Evolutionary conservation across 148 eudicot species (phyloP).

Genomic region (Spergularia marina): DNA sequence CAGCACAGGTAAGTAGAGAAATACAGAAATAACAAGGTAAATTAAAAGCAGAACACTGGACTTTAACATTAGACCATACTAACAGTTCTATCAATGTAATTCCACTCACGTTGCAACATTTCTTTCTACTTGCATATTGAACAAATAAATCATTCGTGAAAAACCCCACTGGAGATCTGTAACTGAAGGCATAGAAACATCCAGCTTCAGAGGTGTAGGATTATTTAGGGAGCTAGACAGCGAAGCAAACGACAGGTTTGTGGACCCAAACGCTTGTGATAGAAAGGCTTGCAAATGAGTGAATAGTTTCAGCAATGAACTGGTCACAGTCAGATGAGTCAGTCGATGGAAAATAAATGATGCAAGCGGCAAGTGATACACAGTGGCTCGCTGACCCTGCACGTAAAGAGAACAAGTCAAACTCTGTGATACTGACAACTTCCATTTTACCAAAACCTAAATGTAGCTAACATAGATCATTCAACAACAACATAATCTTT

Average conservation of each 20-base stretch:
- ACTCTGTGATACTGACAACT: not conserved
- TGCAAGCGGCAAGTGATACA: conserved; percentile 38
- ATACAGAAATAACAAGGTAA: not conserved
- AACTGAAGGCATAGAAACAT: conserved; percentile 65
- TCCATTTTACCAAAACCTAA: not conserved
- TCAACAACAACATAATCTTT: not conserved
- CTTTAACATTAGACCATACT: not conserved
- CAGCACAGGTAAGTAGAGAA: not conserved
- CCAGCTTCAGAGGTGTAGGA: conserved; percentile 78
- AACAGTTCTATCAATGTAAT: conserved; percentile 7
- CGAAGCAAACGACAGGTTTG: conserved; percentile 65
- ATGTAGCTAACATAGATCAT: not conserved
- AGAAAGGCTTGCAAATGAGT: conserved; percentile 32
- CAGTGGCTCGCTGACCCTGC: conserved; percentile 49
- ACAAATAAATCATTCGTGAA: conserved; percentile 62
- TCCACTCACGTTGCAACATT: conserved; percentile 86
- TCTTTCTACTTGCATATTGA: conserved; percentile 88
- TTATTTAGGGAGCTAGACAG: conserved; percentile 65
- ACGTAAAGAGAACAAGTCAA: conserved; percentile 27
- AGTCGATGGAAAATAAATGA: conserved; percentile 49
- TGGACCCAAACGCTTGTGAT: conserved; percentile 34
- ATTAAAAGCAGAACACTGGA: not conserved
- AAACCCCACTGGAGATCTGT: conserved; percentile 72
- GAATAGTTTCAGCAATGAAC: conserved; percentile 29
- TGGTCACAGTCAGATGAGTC: conserved; percentile 34